A percentile compares a stretch with the other conserved stretches of the same genome.
Evolutionary conservation across 352 stramenopile genomes (phyloP).

Genomic region (Ochromonadaceae sp.): DNA sequence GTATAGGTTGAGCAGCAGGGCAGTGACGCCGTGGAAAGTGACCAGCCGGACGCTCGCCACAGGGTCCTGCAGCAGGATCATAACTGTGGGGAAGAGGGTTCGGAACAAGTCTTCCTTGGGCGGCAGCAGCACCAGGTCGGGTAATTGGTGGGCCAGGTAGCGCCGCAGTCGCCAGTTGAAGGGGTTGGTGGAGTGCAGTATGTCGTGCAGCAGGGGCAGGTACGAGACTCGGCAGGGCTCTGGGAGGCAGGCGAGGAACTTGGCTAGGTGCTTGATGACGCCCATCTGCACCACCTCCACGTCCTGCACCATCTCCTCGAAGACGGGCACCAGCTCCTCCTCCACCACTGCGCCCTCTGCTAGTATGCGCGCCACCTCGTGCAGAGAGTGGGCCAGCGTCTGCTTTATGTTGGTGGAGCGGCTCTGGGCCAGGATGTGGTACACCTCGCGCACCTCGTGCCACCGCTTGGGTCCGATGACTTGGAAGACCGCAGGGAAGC

Average conservation of each 20-base stretch:
- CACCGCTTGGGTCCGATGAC: constrained; percentile 51
- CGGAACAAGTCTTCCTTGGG: constrained; percentile 47
- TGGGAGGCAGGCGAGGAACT: constrained; percentile 55
- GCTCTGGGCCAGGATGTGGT: constrained; percentile 54
- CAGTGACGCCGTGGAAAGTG: constrained; percentile 9
- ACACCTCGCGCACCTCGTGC: constrained; percentile 53
- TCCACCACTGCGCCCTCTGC: constrained; percentile 43
- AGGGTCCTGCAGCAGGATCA: constrained; percentile 21
- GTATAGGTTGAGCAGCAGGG: too few species aligned
- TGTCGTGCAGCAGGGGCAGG: constrained; percentile 44
- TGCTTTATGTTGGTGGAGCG: constrained; percentile 67
- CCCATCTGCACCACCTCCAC: constrained; percentile 47
- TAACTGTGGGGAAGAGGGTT: constrained; percentile 47
- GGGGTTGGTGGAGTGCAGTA: constrained; percentile 35
- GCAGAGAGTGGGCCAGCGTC: constrained; percentile 73
- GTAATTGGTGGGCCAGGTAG: constrained; percentile 50
- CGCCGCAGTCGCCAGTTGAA: constrained; percentile 64
- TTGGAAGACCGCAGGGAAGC: constrained; percentile 64
- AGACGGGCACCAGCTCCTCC: constrained; percentile 50
- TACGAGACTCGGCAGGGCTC: constrained; percentile 53
- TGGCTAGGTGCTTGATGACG: constrained; percentile 57
- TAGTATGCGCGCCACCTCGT: constrained; percentile 59
- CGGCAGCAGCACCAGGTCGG: constrained; percentile 50
- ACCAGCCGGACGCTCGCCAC: constrained; percentile 15
- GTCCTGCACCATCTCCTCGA: constrained; percentile 48